Evolutionary conservation across 371 early-diverging fungal species (phyloP), one percentile per base, ranked within the genome.

Genomic region (Rhizopus arrhizus): DNA sequence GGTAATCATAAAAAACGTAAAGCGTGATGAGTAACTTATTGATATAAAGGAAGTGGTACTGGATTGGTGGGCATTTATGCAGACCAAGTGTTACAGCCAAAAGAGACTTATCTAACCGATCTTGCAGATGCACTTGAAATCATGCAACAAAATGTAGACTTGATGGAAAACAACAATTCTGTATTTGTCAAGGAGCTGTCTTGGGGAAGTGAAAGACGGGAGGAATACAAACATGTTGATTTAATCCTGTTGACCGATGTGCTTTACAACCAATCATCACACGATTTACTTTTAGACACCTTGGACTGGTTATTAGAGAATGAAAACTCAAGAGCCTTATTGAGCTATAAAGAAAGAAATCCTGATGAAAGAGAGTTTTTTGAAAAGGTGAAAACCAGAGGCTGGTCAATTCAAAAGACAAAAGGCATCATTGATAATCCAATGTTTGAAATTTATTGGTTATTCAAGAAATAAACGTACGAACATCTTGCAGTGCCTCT

Each of bases 301-400:
- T 41, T 81, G 16, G 58, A 63, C 13, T 58, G 66, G 69, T 43
- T 77, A 2, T 46, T 70, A 31, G 59, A 57, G 9, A 58, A 61
- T 22, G 12, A 47, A 3, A 31, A 58, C 9, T 66, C 65, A 4
- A 67, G 59, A 43, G 69, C 73, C 3, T 41, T 78, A 15, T 54
- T 74, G 28, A 66, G 71, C 4, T 73, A 74, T 51, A 78, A 78
- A 50, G 72, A 75, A 48, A 62, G 73, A 51, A 75, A 77, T 58
- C 72, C 72, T 4, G 82, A 76, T 41, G 82, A 81, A 59, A 59
- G 73, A 11, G 61, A 59, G 3, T 77, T 80, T 45, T 80, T 77
- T 62, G 54, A 49, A 16, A 77, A 80, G 52, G 62, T 74, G 11
- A 38, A 56, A 16, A 12, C 47, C 9, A 59, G 59, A 28, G 59